Conservation (phyloP, 2,329 filamentous ascomycete species). For the Arthroderma sp. region DNA sequence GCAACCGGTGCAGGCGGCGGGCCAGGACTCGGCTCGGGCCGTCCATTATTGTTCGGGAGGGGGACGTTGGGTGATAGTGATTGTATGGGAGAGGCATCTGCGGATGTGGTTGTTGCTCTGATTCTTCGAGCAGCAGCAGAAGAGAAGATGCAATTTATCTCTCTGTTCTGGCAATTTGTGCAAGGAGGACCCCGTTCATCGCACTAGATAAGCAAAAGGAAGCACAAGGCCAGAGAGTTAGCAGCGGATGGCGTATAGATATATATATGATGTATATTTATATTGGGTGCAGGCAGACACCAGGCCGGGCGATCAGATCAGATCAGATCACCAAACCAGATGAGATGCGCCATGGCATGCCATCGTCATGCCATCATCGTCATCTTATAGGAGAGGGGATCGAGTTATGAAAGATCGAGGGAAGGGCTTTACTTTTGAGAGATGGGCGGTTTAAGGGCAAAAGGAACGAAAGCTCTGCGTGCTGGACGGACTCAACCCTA, state of each 20-base stretch:
- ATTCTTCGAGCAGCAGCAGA: not conserved
- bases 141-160: constrained; percentile 23
- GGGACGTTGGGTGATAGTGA: constrained; percentile 2
- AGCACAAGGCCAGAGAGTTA: not conserved
- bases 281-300: not conserved
- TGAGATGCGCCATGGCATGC: not conserved
- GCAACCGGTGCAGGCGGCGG: constrained; percentile 4
- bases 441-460: not conserved
- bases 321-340: not conserved
- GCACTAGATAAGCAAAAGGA: constrained; percentile 21
- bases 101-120: not conserved
- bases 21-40: not conserved
- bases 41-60: constrained; percentile 8
- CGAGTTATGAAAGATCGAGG: not conserved
- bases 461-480: not conserved
- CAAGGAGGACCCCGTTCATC: constrained; percentile 32
- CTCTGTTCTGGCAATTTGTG: constrained; percentile 27
- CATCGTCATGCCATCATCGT: not conserved
- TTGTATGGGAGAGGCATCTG: not conserved
- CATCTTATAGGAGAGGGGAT: not conserved
- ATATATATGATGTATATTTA: not conserved
- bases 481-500: constrained; percentile 12
- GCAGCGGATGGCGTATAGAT: not conserved
- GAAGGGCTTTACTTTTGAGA: not conserved
- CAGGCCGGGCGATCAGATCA: not conserved